Conservation (phyloP, 2,329 filamentous ascomycete genomes). For the Hyphodiscus sp. region DNA sequence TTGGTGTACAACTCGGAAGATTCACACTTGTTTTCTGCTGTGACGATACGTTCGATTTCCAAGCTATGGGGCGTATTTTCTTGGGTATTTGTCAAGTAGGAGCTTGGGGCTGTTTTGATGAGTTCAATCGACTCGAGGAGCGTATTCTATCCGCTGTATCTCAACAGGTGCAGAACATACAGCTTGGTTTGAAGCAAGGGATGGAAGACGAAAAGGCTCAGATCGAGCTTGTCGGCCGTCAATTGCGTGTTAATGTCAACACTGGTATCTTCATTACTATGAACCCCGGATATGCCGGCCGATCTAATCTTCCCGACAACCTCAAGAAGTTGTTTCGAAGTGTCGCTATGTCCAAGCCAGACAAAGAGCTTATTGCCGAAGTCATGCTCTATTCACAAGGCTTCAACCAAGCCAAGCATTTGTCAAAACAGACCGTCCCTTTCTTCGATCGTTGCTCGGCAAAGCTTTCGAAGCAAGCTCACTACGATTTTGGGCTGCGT, state of each 20-base stretch:
- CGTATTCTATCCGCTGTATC: constrained; percentile 96
- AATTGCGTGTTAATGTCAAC: constrained; percentile 81
- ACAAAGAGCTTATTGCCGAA: constrained; percentile 98
- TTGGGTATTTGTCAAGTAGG: constrained; percentile 98
- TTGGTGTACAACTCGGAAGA: constrained; percentile 90
- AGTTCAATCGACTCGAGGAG: constrained; percentile 98
- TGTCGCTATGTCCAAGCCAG: constrained; percentile 98
- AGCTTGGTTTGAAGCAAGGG: constrained; percentile 84
- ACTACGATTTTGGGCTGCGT: constrained; percentile 98
- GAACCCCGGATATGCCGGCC: constrained; percentile 98
- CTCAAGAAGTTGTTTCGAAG: constrained; percentile 99
- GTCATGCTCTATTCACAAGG: constrained; percentile 99
- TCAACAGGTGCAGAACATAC: constrained; percentile 98
- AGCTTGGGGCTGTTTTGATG: constrained; percentile 99
- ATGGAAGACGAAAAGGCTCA: constrained; percentile 76
- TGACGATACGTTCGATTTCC: constrained; percentile 99
- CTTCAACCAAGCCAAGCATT: constrained; percentile 89
- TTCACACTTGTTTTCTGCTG: constrained; percentile 99
- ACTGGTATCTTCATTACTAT: constrained; percentile 99
- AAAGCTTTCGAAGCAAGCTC: constrained; percentile 86
- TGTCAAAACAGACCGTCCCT: constrained; percentile 93
- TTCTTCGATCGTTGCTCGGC: constrained; percentile 91
- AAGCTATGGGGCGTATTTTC: constrained; percentile 99
- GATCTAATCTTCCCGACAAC: constrained; percentile 97
- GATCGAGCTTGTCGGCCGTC: constrained; percentile 90